Evolutionary conservation across 192 early-diverging fungal genomes (phyloP).

Genomic region (Backusella australiensis): DNA sequence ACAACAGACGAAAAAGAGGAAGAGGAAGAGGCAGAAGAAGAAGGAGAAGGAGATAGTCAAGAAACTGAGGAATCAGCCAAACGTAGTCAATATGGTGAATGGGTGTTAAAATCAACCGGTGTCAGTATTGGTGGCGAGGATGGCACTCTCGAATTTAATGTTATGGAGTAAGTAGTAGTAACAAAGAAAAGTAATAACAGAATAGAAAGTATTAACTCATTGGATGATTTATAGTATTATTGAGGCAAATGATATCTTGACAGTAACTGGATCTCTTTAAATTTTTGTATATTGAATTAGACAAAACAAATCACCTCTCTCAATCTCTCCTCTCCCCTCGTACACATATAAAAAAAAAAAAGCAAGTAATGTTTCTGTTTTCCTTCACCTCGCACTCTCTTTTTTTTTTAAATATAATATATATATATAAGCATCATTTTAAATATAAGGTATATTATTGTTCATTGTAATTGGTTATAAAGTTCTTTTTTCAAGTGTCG

Average conservation of each 20-base stretch:
- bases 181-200: no score
- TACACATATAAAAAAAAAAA: neutral
- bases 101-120: constrained; percentile 67
- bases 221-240: constrained; percentile 52
- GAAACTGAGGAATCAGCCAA: neutral
- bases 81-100: constrained; percentile 57
- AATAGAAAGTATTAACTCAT: neutral
- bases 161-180: constrained; percentile 57
- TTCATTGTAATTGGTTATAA: neutral
- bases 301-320: neutral
- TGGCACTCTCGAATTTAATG: constrained; percentile 68
- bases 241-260: constrained; percentile 79
- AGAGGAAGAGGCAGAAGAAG: constrained; percentile 5
- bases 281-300: constrained; percentile 7
- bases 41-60: neutral
- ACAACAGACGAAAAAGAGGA: constrained; percentile 10
- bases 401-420: neutral
- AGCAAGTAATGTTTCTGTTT: neutral
- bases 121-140: constrained; percentile 60
- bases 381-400: neutral
- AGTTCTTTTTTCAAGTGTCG: constrained; percentile 1
- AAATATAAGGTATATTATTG: neutral
- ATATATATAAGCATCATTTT: constrained; percentile 1
- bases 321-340: neutral
- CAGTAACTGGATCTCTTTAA: constrained; percentile 72